Percentiles rank a stretch among this genome's conserved stretches.
Conservation (phyloP, 768 basidiomycete genomes). For the Xerocomellus dryophilus region DNA sequence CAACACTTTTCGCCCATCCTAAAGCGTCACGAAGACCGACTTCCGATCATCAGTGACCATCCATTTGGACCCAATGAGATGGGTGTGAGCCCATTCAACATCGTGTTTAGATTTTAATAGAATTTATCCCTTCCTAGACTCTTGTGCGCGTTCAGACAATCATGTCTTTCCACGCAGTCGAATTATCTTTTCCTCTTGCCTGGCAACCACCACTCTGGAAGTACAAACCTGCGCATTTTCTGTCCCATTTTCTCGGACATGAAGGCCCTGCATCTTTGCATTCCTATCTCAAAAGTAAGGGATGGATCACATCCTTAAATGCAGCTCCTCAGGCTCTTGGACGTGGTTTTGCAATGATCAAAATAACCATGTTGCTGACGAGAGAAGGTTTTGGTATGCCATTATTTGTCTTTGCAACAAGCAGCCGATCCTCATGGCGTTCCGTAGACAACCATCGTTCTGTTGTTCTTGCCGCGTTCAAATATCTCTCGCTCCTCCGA, state of each 20-base stretch:
- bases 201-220: conserved; percentile 73
- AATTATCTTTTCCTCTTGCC: conserved; percentile 76
- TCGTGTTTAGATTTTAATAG: conserved; percentile 6
- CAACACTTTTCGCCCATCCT: conserved; percentile 68
- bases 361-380: conserved; percentile 77
- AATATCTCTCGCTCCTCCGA: conserved; percentile 73
- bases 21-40: conserved; percentile 58
- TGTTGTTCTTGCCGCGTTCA: conserved; percentile 67
- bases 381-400: conserved; percentile 78
- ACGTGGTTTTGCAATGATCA: conserved; percentile 88
- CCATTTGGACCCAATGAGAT: conserved; percentile 71
- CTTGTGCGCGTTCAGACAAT: conserved; percentile 86
- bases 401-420: background rate
- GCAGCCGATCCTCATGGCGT: conserved; percentile 2
- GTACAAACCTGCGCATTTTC: conserved; percentile 71
- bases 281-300: conserved; percentile 85
- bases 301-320: conserved; percentile 77
- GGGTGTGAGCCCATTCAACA: conserved; percentile 50
- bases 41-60: conserved; percentile 66
- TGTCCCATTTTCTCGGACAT: conserved; percentile 84
- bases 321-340: conserved; percentile 68
- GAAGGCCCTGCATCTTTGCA: conserved; percentile 91
- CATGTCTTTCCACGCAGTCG: conserved; percentile 80
- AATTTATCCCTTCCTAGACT: conserved; percentile 44
- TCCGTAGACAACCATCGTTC: conserved; percentile 62